A percentile compares a stretch with the other conserved stretches of the same genome.
Evolutionary conservation across 2,329 filamentous ascomycete species (phyloP).

Genomic region (Exophiala dermatitidis): DNA sequence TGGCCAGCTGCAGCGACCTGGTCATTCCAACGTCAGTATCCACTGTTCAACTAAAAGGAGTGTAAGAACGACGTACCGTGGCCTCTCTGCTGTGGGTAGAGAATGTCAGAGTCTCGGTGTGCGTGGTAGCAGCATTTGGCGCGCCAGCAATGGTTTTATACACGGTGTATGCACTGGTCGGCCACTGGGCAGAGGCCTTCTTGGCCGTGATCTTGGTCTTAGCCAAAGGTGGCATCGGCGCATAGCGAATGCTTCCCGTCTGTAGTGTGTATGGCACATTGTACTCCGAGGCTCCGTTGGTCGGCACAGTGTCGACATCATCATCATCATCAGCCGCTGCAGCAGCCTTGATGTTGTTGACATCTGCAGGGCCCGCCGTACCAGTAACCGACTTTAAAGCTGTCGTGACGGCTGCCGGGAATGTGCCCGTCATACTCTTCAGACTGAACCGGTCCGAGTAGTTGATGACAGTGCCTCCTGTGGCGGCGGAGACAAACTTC

Average conservation of each 20-base stretch:
- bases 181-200: slow-evolving; percentile 44
- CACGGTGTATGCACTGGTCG: slow-evolving; percentile 49
- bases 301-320: slow-evolving; percentile 14
- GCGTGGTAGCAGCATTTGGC: slow-evolving; percentile 46
- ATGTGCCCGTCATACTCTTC: slow-evolving; percentile 56
- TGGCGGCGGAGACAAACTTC: slow-evolving; percentile 50
- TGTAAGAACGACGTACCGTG: slow-evolving; percentile 43
- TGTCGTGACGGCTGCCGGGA: slow-evolving; percentile 39
- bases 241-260: slow-evolving; percentile 52
- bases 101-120: slow-evolving; percentile 47
- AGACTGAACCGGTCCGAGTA: slow-evolving; percentile 60
- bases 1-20: slow-evolving; percentile 50
- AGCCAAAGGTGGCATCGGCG: slow-evolving; percentile 55
- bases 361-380: slow-evolving; percentile 22
- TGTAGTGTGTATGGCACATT: slow-evolving; percentile 50
- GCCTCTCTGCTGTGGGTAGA: slow-evolving; percentile 49
- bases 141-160: slow-evolving; percentile 38
- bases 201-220: slow-evolving; percentile 53
- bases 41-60: background rate
- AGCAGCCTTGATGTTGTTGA: slow-evolving; percentile 26
- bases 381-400: slow-evolving; percentile 33
- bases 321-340: slow-evolving; percentile 30
- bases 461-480: slow-evolving; percentile 50
- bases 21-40: slow-evolving; percentile 10
- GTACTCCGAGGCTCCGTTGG: slow-evolving; percentile 27